Conservation (phyloP, 768 basidiomycete genomes). For the Trametes elegans region DNA sequence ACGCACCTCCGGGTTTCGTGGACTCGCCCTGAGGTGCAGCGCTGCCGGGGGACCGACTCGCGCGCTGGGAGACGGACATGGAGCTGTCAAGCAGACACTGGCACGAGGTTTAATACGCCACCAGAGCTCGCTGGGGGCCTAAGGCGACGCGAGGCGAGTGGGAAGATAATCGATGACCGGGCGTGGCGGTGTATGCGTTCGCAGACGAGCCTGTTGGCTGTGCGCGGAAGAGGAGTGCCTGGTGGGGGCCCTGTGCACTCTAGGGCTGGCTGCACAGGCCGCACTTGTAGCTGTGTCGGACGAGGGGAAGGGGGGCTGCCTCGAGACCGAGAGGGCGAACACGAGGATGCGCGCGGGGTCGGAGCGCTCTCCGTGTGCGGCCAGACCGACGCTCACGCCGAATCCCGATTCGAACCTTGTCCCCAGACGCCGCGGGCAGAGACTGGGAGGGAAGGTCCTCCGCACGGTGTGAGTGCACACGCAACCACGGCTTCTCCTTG, state of each 20-base stretch:
- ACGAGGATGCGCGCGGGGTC: not conserved
- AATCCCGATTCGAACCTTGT: slow-evolving; percentile 9
- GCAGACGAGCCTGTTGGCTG: slow-evolving; percentile 4
- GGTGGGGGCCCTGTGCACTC: not conserved
- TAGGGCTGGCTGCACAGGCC: not conserved
- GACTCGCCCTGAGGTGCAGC: slow-evolving; percentile 8
- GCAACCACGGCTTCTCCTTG: not conserved
- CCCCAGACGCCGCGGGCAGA: not conserved
- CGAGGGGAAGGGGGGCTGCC: not conserved
- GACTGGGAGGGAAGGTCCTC: not conserved
- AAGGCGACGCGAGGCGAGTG: not conserved
- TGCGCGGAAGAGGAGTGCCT: not conserved
- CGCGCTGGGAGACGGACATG: slow-evolving; percentile 17
- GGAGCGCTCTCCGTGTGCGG: slow-evolving; percentile 8
- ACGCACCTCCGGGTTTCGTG: slow-evolving; percentile 15
- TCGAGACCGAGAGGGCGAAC: not conserved
- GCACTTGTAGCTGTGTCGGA: not conserved
- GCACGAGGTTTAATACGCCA: slow-evolving; percentile 17
- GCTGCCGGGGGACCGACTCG: slow-evolving; percentile 16
- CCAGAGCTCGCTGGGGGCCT: not conserved
- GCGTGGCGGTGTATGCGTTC: slow-evolving; percentile 6
- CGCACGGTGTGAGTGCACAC: not conserved
- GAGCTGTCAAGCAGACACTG: slow-evolving; percentile 4
- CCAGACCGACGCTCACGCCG: not conserved
- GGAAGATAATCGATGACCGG: slow-evolving; percentile 8